Evolutionary conservation across 306 rosid genomes (phyloP), one percentile per base, ranked within the genome.

Genomic region (Phaseolus lunatus): DNA sequence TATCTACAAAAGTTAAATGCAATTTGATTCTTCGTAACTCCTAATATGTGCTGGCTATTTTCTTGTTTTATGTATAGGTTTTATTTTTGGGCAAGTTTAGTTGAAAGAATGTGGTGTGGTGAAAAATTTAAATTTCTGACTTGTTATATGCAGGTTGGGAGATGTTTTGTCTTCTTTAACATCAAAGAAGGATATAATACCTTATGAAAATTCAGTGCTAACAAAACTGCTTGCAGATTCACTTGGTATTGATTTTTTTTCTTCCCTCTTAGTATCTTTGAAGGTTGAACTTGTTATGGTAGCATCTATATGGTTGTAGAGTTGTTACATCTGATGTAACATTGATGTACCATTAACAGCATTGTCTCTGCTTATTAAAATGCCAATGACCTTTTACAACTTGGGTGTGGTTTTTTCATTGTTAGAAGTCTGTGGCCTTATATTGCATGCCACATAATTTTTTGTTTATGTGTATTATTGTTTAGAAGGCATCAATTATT

Each of bases 91-190:
- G 73, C 56, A 73, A 85, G 69, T 77, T 68, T 43, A 69, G 54
- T 49, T 45, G 74, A 44, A 78, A 66, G 33, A 49, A 44, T 72
- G 52, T 48, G 48, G 26, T 73, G 47, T 10, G 3, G 71, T 20
- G 20, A 45, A 74, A 65, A 58, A 29, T 65, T 64, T 44, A 39
- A 39, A 33, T 71, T 48, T 59, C 59, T 70, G 58, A 75, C 73
- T 64, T 65, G 73, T 73, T n/a, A 52, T 82, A 48, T 79, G 75
- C 86, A 85, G 88, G 79, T 79, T 85, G 80, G 88, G 86, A 59
- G 88, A 85, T 79, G 88, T 85, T 82, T 75, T 85, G 66, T 79
- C 82, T 77, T 85, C 86, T 65, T 85, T 85, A 75, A 85, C 88
- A 59, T 85, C 86, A 0, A 85, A 82, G 84, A 82, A 79, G 59